Percentiles rank a stretch among this genome's conserved stretches.
phyloP scores from a whole-genome alignment of 306 rosid species.

The Vachellia collinsii region DNA sequence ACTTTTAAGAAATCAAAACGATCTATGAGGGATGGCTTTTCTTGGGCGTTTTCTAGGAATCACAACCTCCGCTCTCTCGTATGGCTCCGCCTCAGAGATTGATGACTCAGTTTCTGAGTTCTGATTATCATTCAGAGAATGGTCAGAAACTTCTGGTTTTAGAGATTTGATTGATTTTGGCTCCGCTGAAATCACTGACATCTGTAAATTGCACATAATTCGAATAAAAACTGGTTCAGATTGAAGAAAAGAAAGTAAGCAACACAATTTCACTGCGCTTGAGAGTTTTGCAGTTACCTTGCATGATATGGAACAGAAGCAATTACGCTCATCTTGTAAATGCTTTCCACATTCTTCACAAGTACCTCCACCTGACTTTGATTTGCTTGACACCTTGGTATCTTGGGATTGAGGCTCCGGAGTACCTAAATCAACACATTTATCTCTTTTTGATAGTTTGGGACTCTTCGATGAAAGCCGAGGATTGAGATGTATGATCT shows the following conservation, averaged over 20 bases:
- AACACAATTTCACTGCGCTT: constrained; percentile 3
- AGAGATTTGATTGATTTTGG: constrained; percentile 38
- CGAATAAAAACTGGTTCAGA: constrained; percentile 14
- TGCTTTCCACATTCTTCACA: constrained; percentile 90
- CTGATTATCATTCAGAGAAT: constrained; percentile 46
- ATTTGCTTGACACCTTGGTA: constrained; percentile 56
- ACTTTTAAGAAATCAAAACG: constrained; percentile 46
- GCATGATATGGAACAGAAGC: constrained; percentile 91
- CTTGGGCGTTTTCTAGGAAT: constrained; percentile 79
- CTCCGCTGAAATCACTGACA: constrained; percentile 50
- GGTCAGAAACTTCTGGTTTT: constrained; percentile 48
- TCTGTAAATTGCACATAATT: constrained; percentile 40
- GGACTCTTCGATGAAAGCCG: constrained; percentile 63
- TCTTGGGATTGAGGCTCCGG: constrained; percentile 70
- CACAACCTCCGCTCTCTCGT: constrained; percentile 65
- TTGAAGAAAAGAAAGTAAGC: constrained; percentile 12
- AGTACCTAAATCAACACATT: constrained; percentile 57
- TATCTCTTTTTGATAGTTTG: constrained; percentile 59
- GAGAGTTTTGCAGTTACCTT: constrained; percentile 60
- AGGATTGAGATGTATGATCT: constrained; percentile 87
- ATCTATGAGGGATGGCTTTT: constrained; percentile 78
- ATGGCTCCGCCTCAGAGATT: constrained; percentile 78
- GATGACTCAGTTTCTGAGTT: constrained; percentile 70
- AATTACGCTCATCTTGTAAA: constrained; percentile 80
- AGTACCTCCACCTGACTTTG: constrained; percentile 71